Evolutionary conservation across 306 rosid species (phyloP).

Genomic region (Oemleria cerasiformis): DNA sequence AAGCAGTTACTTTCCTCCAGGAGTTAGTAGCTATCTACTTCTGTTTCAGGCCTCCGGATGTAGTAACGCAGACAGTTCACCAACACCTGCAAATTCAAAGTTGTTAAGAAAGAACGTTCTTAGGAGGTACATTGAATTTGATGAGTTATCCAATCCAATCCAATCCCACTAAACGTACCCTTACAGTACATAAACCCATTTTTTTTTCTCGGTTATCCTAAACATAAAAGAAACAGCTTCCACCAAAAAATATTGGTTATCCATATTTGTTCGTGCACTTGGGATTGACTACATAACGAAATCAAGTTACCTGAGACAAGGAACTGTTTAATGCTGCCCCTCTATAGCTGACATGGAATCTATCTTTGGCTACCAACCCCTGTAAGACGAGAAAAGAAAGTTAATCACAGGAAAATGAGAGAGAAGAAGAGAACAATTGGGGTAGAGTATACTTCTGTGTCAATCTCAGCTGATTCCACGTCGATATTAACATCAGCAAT

Average conservation of each 20-base stretch:
- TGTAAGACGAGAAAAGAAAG: conserved; percentile 31
- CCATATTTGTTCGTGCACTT: background rate
- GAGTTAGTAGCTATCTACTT: conserved; percentile 71
- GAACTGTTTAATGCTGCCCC: conserved; percentile 82
- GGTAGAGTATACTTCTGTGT: conserved; percentile 62
- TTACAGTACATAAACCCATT: background rate
- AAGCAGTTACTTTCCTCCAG: background rate
- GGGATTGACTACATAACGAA: background rate
- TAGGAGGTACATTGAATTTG: no score
- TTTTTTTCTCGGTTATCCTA: background rate
- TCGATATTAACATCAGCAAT: conserved; percentile 89
- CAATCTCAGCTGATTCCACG: conserved; percentile 93
- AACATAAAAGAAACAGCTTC: background rate
- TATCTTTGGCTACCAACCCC: conserved; percentile 97
- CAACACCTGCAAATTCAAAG: conserved; percentile 56
- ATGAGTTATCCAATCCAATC: no score
- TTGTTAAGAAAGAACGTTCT: background rate
- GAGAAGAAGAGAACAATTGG: background rate
- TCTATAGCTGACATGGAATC: conserved; percentile 83
- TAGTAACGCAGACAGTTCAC: conserved; percentile 89
- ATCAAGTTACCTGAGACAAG: conserved; percentile 67
- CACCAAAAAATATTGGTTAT: background rate
- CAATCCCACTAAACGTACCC: no score
- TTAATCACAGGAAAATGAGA: conserved; percentile 15
- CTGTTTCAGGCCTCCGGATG: conserved; percentile 89